A percentile compares a stretch with the other conserved stretches of the same genome.
Evolutionary conservation across 78 protist genomes (phyloP).

Genomic region (Tieghemostelium lacteum): DNA sequence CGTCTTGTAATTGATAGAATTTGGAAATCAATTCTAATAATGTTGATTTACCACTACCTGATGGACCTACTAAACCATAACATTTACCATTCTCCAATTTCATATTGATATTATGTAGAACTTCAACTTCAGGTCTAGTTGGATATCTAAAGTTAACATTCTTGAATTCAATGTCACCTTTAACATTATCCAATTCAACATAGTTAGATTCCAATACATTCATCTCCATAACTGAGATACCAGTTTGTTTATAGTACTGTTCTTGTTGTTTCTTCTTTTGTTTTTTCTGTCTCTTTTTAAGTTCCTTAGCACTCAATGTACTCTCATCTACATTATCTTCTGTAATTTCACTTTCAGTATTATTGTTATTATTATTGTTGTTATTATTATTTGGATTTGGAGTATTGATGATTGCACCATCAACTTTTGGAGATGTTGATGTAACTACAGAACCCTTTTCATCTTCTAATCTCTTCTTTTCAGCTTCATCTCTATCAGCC

Average conservation of each 20-base stretch:
- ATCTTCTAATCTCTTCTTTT: neutral
- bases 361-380: neutral
- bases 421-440: neutral
- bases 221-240: conserved; percentile 57
- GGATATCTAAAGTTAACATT: conserved; percentile 88
- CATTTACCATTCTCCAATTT: conserved; percentile 81
- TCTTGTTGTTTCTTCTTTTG: conserved; percentile 35
- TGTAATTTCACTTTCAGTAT: neutral
- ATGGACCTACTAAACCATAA: conserved; percentile 90
- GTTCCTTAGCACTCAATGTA: neutral
- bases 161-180: conserved; percentile 81
- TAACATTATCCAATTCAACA: conserved; percentile 3
- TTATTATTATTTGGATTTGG: neutral
- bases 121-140: conserved; percentile 66
- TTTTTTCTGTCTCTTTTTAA: conserved; percentile 32
- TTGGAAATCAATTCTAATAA: conserved; percentile 73
- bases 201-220: conserved; percentile 3
- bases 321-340: neutral
- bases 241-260: conserved; percentile 17
- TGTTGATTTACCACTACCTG: conserved; percentile 93
- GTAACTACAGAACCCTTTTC: neutral
- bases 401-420: neutral
- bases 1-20: conserved; percentile 72
- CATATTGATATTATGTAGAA: conserved; percentile 78
- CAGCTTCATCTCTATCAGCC: neutral